phyloP scores from a whole-genome alignment of 176 grass and related monocot species.

The Aegilops umbellulata region DNA sequence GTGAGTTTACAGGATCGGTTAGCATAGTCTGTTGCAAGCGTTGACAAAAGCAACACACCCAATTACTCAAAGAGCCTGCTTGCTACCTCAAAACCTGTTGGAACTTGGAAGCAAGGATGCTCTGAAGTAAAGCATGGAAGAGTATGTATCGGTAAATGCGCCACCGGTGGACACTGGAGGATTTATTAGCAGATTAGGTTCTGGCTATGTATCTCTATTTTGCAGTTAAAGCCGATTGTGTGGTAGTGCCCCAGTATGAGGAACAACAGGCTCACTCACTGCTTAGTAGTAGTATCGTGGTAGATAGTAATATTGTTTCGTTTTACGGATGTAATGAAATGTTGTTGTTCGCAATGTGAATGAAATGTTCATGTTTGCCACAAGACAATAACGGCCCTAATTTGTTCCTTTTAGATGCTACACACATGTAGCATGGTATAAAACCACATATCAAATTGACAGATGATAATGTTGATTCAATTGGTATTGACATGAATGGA shows the following conservation, averaged over 20 bases:
- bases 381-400: not conserved
- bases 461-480: too few relatives aligned
- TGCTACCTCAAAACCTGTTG: not conserved
- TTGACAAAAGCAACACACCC: not conserved
- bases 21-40: not conserved
- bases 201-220: constrained; percentile 11
- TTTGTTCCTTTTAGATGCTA: too few relatives aligned
- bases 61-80: constrained; percentile 16
- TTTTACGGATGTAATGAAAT: not conserved
- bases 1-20: constrained; percentile 33
- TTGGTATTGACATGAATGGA: too few relatives aligned
- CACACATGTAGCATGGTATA: too few relatives aligned
- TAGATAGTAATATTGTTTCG: constrained; percentile 1
- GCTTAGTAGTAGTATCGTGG: not conserved
- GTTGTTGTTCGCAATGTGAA: constrained; percentile 8
- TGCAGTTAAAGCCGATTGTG: not conserved
- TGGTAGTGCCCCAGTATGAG: constrained; percentile 1
- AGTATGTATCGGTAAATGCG: not conserved
- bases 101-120: constrained; percentile 20
- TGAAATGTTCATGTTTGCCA: constrained; percentile 21
- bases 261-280: constrained; percentile 10
- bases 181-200: constrained; percentile 8
- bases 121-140: constrained; percentile 12
- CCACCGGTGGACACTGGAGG: not conserved
- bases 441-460: too few relatives aligned